Base-by-base conservation (phyloP, 1,139 yeast genomes). In the Geotrichum fermentans region DNA sequence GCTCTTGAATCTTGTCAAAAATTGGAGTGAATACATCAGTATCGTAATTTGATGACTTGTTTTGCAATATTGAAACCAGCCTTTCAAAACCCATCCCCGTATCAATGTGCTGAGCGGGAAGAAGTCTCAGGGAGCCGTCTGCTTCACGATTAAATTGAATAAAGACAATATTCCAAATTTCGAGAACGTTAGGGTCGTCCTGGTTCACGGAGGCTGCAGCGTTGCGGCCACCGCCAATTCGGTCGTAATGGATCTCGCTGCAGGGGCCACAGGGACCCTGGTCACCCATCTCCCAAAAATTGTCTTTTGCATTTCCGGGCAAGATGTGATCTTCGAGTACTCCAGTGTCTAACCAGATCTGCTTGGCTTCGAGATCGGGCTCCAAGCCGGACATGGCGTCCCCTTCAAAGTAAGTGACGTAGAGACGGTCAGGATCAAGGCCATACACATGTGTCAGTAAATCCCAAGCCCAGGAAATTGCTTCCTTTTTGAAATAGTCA, bases 191-290 rank as follows among this genome's bases (percentile, higher is more conserved):
- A 52, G 98, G 98, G 68, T 92, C 98, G 69, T 92, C 98, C 81
- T 80, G 80, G 68, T 92, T 92, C 60, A 92, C 99, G 58, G 92
- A 75, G 58, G 71, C 66, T 29, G 97, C 76, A 52, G 97, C 98
- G 64, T 92, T 90, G 73, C 99, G 81, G 50, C 97, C 97, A 16
- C 98, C n/a, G n/a, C 98, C 98, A 57, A 92, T 88, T 71, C 98
- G 82, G 68, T 92, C 99, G 69, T 88, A 92, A 69, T 92, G 99
- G 60, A 92, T 79, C 70, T 92, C 98, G 17, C 96, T 86, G 73
- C 98, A 94, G 45, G 99, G 99, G 56, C 99, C 99, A 74, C 99
- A 92, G 40, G 99, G 99, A 58, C 99, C 99, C 73, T 90, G 97
- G 65, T 94, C 99, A 60, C 99, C 99, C 99, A 92, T 92, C 74